Evolutionary conservation across 768 basidiomycete genomes (phyloP).

Genomic region (Mycena vulgaris): DNA sequence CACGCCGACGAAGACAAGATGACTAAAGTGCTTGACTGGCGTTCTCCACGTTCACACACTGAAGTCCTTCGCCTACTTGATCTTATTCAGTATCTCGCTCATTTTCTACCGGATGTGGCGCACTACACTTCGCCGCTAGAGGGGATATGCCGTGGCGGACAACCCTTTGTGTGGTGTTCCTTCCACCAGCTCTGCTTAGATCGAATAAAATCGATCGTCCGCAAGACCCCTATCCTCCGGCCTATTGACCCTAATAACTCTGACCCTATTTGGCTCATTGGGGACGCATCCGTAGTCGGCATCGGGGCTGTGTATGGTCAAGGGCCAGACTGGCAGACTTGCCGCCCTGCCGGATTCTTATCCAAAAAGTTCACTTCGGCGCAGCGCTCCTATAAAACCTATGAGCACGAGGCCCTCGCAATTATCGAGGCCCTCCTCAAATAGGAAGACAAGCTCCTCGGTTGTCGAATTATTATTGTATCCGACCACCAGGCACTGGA

Average conservation of each 20-base stretch:
- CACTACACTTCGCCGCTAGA: neutral
- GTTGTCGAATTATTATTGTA: constrained; percentile 40
- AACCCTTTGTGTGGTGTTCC: neutral
- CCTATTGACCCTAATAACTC: neutral
- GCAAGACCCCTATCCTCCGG: neutral
- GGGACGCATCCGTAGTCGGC: neutral
- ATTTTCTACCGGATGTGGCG: neutral
- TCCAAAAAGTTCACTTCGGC: constrained; percentile 39
- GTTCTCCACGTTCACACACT: neutral
- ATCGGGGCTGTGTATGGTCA: neutral
- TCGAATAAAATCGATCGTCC: neutral
- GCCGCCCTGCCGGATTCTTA: neutral
- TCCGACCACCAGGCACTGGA: constrained; percentile 48
- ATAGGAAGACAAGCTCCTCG: constrained; percentile 51
- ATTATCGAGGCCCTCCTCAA: constrained; percentile 41
- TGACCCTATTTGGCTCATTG: neutral
- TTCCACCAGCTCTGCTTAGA: neutral
- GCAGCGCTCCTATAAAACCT: constrained; percentile 35
- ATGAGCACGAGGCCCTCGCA: constrained; percentile 36
- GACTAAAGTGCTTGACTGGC: neutral
- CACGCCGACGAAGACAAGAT: constrained; percentile 43
- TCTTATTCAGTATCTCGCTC: neutral
- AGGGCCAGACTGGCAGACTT: neutral
- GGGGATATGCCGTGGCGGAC: neutral
- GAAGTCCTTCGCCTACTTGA: neutral